These are phyloP conservation scores for Xylaria sp. DNA, from an alignment of 2,329 filamentous ascomycete species.

Conservation along the genomic window DNA sequence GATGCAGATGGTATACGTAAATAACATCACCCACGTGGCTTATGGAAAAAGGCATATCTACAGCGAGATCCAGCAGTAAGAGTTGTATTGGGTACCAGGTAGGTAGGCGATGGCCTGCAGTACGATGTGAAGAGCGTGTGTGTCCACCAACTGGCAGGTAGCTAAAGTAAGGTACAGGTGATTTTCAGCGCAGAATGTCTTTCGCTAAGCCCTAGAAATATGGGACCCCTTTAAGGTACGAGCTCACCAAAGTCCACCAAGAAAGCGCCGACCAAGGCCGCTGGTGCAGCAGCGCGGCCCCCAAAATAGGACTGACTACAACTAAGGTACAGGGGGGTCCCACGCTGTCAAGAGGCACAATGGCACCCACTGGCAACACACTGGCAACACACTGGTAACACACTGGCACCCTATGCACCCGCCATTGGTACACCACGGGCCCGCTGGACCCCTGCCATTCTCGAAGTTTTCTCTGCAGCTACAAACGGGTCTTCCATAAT, in stretches of 20 bases:
- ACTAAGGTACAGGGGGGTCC: constrained; percentile 3
- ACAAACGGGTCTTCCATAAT: constrained; percentile 28
- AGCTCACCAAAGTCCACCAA: too few species aligned
- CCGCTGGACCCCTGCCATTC: background rate
- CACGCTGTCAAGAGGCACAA: constrained; percentile 25
- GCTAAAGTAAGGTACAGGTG: constrained; percentile 30
- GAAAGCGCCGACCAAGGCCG: too few species aligned
- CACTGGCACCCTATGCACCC: background rate
- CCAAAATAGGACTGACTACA: constrained; percentile 34
- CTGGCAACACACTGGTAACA: too few species aligned
- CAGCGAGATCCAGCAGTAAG: too few species aligned
- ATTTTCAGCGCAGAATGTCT: constrained; percentile 16
- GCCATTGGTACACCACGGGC: background rate
- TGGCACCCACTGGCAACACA: background rate
- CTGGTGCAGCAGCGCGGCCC: constrained; percentile 13
- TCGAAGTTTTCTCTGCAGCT: constrained; percentile 17
- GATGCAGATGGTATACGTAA: too few species aligned
- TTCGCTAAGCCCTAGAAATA: constrained; percentile 30
- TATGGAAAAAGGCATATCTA: too few species aligned
- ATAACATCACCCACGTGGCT: too few species aligned
- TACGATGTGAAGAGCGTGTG: too few species aligned
- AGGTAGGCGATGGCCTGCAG: background rate
- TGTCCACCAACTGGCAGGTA: background rate
- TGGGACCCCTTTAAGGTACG: too few species aligned
- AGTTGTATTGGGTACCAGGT: too few species aligned